Evolutionary conservation across 2,329 filamentous ascomycete species (phyloP).

Genomic region (Aurifilum marmelostoma): DNA sequence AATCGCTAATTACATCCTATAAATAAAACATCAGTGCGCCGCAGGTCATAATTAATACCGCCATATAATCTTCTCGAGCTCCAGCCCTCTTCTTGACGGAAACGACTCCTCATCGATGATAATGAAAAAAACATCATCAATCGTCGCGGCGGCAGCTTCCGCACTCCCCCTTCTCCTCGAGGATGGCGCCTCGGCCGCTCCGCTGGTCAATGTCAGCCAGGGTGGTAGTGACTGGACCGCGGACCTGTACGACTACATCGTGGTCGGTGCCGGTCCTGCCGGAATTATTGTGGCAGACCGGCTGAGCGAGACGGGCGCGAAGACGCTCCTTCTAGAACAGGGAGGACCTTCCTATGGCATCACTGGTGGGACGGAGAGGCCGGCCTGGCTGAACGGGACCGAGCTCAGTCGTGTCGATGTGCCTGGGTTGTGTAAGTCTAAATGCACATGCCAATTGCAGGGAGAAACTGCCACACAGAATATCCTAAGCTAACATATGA

Average conservation of each 20-base stretch:
- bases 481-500: no score
- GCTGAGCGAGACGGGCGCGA: conserved; percentile 62
- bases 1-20: neutral
- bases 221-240: conserved; percentile 17
- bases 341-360: conserved; percentile 60
- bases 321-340: conserved; percentile 60
- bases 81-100: neutral
- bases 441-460: no score
- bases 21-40: neutral
- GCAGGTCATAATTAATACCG: neutral
- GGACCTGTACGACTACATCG: conserved; percentile 60
- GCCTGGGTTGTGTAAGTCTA: conserved; percentile 63
- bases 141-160: conserved; percentile 6
- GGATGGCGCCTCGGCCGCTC: conserved; percentile 1
- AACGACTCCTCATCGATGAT: neutral
- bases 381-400: conserved; percentile 59
- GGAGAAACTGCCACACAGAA: neutral
- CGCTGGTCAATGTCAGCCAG: neutral
- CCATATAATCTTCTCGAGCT: neutral
- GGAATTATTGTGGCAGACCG: conserved; percentile 62
- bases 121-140: neutral
- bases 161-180: neutral
- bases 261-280: conserved; percentile 62
- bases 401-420: conserved; percentile 67
- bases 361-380: conserved; percentile 61